Base-by-base conservation (phyloP, 257 asterid species). In the Scutellaria baicalensis region DNA sequence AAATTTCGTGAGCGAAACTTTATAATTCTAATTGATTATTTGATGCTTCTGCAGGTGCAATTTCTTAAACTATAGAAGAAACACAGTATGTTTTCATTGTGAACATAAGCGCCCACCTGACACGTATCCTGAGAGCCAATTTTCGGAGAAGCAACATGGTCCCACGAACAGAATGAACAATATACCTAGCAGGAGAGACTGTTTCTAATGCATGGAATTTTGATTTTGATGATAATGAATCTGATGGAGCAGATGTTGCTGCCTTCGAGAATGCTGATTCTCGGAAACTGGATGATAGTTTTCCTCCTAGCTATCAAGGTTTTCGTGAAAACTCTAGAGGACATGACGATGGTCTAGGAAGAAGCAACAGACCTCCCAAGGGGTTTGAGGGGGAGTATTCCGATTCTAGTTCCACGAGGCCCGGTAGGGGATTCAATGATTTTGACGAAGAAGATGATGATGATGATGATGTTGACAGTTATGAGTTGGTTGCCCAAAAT, bases 191-290 rank as follows among this genome's bases (percentile, higher is more conserved):
- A 79, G 86, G 73, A 80, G 78, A 43, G 89, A 83, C 69, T n/a
- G 77, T 92, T 71, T 76, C 99, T 49, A 83, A 81, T 71, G 95
- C 97, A 27, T 93, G 99, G 97, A 93, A 93, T 77, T 93, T 93
- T 64, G 95, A 93, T 77, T 93, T 93, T 77, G 99, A 93, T 58
- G 99, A 93, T 69, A 84, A 93, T 73, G 99, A 91, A 76, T 93
- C 99, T 11, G 99, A 91, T 79, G 99, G 99, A 42, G 97, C 99
- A 27, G 99, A 91, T 72, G 88, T 93, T 72, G 96, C 97, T 76
- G 79, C 96, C 45, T 93, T 93, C 50, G 99, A 93, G 84, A 65
- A 80, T 83, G 99, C 96, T 68, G 99, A 93, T 87, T 84, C 97
- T 64, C 79, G 20, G 68, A 89, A 73, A 79, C 58, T 66, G 65